Conservation (phyloP, 2,329 filamentous ascomycete genomes). For the Aspergillus uvarum region DNA sequence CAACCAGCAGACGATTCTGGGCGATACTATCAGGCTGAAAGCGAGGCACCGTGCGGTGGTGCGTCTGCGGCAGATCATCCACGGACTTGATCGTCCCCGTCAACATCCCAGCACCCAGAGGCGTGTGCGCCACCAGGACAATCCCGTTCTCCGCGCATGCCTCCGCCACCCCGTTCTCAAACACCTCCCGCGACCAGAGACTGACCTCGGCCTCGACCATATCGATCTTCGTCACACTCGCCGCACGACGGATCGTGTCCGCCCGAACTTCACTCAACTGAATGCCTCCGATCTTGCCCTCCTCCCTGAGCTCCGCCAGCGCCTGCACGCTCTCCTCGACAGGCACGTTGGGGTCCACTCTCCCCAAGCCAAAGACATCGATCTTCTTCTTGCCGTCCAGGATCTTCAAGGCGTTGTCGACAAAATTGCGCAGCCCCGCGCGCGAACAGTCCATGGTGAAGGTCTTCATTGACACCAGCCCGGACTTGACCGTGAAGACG, state of each 20-base stretch:
- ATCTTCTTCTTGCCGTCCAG: constrained; percentile 46
- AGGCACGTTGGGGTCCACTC: constrained; percentile 52
- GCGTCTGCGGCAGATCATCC: constrained; percentile 56
- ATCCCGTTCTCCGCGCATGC: constrained; percentile 65
- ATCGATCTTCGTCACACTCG: constrained; percentile 44
- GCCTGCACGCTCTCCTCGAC: constrained; percentile 45
- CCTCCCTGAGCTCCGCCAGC: constrained; percentile 31
- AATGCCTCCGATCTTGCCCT: constrained; percentile 40
- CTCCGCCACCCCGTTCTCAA: constrained; percentile 50
- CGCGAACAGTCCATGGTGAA: constrained; percentile 43
- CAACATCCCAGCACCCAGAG: constrained; percentile 62
- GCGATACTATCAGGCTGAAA: constrained; percentile 64
- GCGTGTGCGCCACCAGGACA: constrained; percentile 70
- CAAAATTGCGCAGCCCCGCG: too few relatives aligned
- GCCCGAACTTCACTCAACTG: constrained; percentile 38
- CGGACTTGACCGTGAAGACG: constrained; percentile 27
- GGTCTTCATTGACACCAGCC: constrained; percentile 31
- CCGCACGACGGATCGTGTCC: constrained; percentile 33
- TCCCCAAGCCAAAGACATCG: constrained; percentile 56
- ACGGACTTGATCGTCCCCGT: constrained; percentile 52
- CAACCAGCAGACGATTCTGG: constrained; percentile 63
- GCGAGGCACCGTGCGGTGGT: constrained; percentile 49
- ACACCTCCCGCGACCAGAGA: constrained; percentile 53
- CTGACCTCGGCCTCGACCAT: constrained; percentile 58
- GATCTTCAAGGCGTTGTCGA: too few relatives aligned